Conservation (phyloP, 192 early-diverging fungal species). For the Endogone sp. region DNA sequence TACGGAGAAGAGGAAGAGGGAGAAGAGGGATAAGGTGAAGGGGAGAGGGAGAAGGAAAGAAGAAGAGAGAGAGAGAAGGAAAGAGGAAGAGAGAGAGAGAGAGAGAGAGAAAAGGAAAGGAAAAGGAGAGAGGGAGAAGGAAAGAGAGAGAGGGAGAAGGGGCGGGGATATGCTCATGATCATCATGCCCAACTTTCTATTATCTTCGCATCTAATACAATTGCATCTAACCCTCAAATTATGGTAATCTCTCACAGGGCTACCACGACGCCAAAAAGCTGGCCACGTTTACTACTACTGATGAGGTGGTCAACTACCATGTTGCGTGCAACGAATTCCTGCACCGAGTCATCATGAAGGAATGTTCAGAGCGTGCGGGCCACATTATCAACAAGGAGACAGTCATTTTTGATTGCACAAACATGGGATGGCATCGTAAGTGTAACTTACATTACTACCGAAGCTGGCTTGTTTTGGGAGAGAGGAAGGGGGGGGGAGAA, state of each 20-base stretch:
- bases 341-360: constrained; percentile 66
- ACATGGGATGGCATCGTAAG: constrained; percentile 73
- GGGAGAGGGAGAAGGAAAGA: too few species aligned
- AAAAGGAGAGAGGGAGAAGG: too few species aligned
- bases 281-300: constrained; percentile 51
- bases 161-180: too few species aligned
- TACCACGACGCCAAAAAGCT: constrained; percentile 63
- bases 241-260: constrained; percentile 31
- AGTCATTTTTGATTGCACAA: constrained; percentile 89
- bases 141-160: too few species aligned
- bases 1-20: background rate
- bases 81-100: too few species aligned
- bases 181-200: too few species aligned
- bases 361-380: constrained; percentile 69
- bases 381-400: constrained; percentile 74
- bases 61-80: too few species aligned
- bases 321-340: constrained; percentile 69
- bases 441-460: constrained; percentile 17
- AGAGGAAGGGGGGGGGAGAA: too few species aligned
- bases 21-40: background rate
- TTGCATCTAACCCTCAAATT: background rate
- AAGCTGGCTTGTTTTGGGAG: background rate
- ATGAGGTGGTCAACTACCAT: constrained; percentile 65
- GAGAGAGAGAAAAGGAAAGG: too few species aligned
- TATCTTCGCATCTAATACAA: too few species aligned